Base-by-base conservation (phyloP, 306 rosid species). In the Citrullus mucosospermus region DNA sequence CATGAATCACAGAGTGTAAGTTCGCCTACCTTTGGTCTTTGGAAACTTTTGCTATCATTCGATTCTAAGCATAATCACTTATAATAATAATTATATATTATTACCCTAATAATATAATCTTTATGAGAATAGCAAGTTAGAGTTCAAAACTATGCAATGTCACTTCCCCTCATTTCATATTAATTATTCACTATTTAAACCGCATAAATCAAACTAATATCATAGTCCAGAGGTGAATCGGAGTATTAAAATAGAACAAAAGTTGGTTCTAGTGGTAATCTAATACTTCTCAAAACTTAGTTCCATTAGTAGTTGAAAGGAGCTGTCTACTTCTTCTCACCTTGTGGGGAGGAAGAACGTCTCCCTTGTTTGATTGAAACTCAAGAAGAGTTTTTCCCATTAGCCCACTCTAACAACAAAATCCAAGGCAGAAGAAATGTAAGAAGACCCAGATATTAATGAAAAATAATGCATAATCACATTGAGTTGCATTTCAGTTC, bases 321-420 rank as follows among this genome's bases (percentile, higher is more conserved):
- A 80, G 50, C 75, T 30, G 73, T 53, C 59, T 61, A 53, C 76
- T 68, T 38, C 72, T 85, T 77, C 75, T 87, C 75, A 95, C 98
- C 97, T 88, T 95, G 88, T 95, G 98, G 54, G 97, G 89, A 77
- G 98, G 98, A 88, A 95, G 98, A 82, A 92, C 96, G 18, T 95
- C 97, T 67, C 90, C 95, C 88, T 89, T 92, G 66, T 91, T 92
- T 9, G 97, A 92, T 74, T 89, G 96, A 70, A 95, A 85, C 80
- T 95, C 98, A 13, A 95, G 87, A 81, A 95, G 88, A 63, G 93
- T 89, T 86, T 95, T 92, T 36, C 98, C 98, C 98, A 95, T 95
- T 30, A 95, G 91, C 60, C 97, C 98, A 69, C 96, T 81, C 98
- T 95, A 83, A 75, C 73, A 55, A 79, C 89, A 82, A 36, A 85